phyloP scores from a whole-genome alignment of 306 rosid genomes.

The Castanospermum australe region DNA sequence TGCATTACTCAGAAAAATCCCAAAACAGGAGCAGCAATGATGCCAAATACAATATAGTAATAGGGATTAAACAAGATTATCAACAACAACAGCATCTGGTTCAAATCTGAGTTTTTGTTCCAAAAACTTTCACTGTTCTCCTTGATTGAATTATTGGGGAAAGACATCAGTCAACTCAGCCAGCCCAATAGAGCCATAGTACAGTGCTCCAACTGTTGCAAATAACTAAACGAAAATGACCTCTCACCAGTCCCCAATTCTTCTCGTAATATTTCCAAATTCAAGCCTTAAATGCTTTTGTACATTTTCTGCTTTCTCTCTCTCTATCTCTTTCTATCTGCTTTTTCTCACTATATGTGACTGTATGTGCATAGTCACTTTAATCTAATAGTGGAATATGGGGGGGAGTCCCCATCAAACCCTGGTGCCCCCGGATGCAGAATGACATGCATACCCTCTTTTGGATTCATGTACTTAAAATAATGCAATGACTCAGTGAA shows the following conservation, averaged over 20 bases:
- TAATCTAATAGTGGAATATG: conserved; percentile 42
- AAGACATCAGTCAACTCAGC: conserved; percentile 32
- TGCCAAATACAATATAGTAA: background rate
- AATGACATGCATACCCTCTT: conserved; percentile 35
- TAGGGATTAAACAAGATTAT: background rate
- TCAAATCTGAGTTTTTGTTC: background rate
- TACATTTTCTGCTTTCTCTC: conserved; percentile 34
- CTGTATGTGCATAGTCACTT: conserved; percentile 25
- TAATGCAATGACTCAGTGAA: background rate
- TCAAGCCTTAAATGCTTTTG: conserved; percentile 59
- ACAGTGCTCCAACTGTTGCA: conserved; percentile 39
- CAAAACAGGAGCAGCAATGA: background rate
- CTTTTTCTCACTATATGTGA: background rate
- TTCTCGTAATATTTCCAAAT: conserved; percentile 56
- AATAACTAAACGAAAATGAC: conserved; percentile 79
- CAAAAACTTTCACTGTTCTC: background rate
- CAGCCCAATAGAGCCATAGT: conserved; percentile 46
- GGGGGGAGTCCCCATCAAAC: conserved; percentile 40
- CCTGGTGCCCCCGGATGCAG: conserved; percentile 32
- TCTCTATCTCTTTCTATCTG: background rate
- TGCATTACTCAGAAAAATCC: background rate
- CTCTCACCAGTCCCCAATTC: conserved; percentile 51
- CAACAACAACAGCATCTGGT: background rate
- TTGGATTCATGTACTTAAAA: conserved; percentile 17
- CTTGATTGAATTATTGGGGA: conserved; percentile 17